Evolutionary conservation across 495 filamentous ascomycete species (phyloP).

Genomic region (Daldinia bambusicola): DNA sequence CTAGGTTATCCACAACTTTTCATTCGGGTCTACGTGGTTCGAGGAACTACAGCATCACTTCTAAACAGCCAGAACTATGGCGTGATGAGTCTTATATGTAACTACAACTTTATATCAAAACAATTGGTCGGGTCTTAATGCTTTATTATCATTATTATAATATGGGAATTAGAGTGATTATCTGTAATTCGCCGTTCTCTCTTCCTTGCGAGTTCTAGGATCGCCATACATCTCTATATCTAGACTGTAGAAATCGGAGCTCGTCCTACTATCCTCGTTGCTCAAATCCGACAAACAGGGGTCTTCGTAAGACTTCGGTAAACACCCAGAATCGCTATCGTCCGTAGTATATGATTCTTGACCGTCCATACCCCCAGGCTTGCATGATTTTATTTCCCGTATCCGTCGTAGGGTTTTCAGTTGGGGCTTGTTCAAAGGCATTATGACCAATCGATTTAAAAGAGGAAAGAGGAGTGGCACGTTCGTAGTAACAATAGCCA

Average conservation of each 20-base stretch:
- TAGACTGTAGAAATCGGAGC: neutral
- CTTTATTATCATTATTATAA: too few species aligned
- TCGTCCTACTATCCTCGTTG: neutral
- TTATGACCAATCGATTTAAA: conserved; percentile 49
- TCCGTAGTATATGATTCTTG: neutral
- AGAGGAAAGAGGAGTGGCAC: conserved; percentile 64
- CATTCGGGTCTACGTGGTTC: too few species aligned
- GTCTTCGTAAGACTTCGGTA: neutral
- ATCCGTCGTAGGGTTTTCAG: neutral
- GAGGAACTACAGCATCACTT: too few species aligned
- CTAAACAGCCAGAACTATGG: too few species aligned
- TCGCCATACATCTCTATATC: neutral
- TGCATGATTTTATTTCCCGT: too few species aligned
- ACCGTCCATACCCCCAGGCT: too few species aligned
- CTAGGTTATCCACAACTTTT: too few species aligned
- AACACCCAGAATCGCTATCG: neutral
- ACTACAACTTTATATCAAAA: too few species aligned
- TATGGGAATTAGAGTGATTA: neutral
- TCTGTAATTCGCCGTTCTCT: neutral
- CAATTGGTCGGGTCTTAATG: too few species aligned
- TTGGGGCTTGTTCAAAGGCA: conserved; percentile 34
- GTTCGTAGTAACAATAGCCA: conserved; percentile 63
- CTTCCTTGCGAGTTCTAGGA: neutral
- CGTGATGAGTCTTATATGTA: too few species aligned
- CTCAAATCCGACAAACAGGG: neutral